Evolutionary conservation across 257 asterid species (phyloP).

Genomic region (Solanum pennellii): DNA sequence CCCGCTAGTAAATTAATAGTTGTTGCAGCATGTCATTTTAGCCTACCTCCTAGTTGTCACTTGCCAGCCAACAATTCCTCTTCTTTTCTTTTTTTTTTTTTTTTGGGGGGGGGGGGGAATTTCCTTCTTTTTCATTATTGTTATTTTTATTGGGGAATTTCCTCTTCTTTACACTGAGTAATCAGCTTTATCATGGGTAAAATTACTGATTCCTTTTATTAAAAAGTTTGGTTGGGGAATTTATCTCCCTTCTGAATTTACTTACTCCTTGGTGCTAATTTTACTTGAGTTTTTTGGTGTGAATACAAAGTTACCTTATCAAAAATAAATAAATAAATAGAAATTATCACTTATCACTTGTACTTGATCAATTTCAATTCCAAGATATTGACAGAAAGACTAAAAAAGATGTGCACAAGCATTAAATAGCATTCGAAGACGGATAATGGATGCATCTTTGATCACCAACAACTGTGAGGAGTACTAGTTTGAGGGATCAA

Average conservation of each 20-base stretch:
- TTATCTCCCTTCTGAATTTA: neutral
- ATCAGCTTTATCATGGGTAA: neutral
- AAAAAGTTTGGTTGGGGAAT: neutral
- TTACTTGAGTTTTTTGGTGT: too few relatives aligned
- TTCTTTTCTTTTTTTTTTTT: too few relatives aligned
- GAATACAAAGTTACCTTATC: too few relatives aligned
- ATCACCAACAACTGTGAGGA: neutral
- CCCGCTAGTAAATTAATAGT: neutral
- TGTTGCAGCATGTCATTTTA: neutral
- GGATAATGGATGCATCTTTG: neutral
- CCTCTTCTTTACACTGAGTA: neutral
- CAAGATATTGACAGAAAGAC: neutral
- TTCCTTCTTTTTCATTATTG: too few relatives aligned
- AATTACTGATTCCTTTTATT: neutral
- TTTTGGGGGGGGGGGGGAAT: neutral
- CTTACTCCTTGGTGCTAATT: neutral
- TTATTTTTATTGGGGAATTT: neutral
- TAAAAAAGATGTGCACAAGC: neutral
- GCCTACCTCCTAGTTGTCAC: neutral
- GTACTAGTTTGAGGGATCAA: neutral
- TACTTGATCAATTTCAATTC: neutral
- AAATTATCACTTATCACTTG: too few relatives aligned
- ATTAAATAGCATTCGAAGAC: neutral
- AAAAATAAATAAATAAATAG: too few relatives aligned
- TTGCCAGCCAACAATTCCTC: neutral